These are phyloP conservation scores for Lactarius hengduanensis DNA, from an alignment of 768 basidiomycete genomes.

Conservation along the genomic window DNA sequence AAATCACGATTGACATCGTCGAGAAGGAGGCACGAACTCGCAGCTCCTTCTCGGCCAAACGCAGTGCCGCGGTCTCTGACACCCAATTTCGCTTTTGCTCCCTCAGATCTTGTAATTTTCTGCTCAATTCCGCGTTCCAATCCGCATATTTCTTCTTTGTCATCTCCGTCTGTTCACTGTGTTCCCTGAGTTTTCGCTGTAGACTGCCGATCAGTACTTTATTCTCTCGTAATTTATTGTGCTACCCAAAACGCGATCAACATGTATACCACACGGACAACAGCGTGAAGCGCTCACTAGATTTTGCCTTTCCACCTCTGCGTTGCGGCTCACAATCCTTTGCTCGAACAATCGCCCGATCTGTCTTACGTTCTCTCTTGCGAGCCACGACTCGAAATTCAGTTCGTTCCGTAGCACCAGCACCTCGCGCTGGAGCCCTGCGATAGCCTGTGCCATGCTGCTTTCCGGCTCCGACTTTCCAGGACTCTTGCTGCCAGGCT, in stretches of 20 bases:
- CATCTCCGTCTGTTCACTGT: slow-evolving; percentile 68
- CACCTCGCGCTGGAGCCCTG: slow-evolving; percentile 71
- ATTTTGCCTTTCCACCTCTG: slow-evolving; percentile 79
- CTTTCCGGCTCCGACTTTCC: slow-evolving; percentile 42
- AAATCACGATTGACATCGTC: slow-evolving; percentile 7
- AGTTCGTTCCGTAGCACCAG: slow-evolving; percentile 75
- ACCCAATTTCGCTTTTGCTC: slow-evolving; percentile 82
- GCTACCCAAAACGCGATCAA: slow-evolving; percentile 43
- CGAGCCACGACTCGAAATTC: slow-evolving; percentile 82
- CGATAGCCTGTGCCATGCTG: slow-evolving; percentile 58
- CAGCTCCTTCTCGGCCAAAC: slow-evolving; percentile 68
- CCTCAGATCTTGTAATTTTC: slow-evolving; percentile 68
- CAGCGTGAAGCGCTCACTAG: slow-evolving; percentile 49
- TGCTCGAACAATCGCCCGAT: slow-evolving; percentile 79
- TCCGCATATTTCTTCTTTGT: slow-evolving; percentile 79
- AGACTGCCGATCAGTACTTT: slow-evolving; percentile 63
- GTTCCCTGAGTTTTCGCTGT: slow-evolving; percentile 66
- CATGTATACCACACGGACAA: slow-evolving; percentile 5
- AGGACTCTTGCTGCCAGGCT: slow-evolving; percentile 21
- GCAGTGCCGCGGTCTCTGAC: slow-evolving; percentile 62
- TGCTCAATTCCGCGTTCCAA: slow-evolving; percentile 81
- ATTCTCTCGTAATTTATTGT: slow-evolving; percentile 79
- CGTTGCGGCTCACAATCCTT: slow-evolving; percentile 65
- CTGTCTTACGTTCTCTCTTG: slow-evolving; percentile 77
- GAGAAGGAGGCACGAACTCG: slow-evolving; percentile 44